Base-by-base conservation (phyloP, 2,329 filamentous ascomycete genomes). In the Calonectria henricotiae region DNA sequence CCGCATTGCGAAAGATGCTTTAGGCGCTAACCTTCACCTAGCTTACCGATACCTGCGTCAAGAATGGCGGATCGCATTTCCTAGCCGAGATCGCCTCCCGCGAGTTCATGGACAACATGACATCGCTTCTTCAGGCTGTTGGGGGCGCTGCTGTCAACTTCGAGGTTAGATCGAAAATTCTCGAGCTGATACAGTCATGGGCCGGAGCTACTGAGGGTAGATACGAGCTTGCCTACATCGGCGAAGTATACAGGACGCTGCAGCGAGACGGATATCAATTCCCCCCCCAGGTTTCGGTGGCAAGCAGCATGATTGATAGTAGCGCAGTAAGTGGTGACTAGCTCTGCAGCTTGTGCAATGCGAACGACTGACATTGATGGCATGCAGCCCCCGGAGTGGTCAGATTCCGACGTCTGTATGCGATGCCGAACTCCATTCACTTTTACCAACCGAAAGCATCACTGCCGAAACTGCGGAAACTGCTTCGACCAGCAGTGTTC, bases 251-350 rank as follows among this genome's bases (percentile, higher is more conserved):
- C 83, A 90, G 87, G 75, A 91, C 87, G 35, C 83, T 99, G 71
- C 94, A 97, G 82, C 88, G 88, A 69, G 96, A 98, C 80, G 94
- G 95, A 25, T 97, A 93, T 81, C 89, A 90, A 67, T 99, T 99
- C 74, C 96, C 96, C 1, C 96, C 96, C 5, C 94, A 92, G 78
- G 90, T 92, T 46, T 91, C 93, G 30, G 93, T 99, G 51, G 89
- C 96, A n/a, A 97, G 94, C 83, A 98, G 93, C 83, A 99, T 99
- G 95, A 90, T 98, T 75, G 96, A 99, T 81, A 98, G 95, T 80
- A 98, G 92, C 79, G 96, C 96, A 71, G 94, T 97, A 89, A 81
- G 93, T 88, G 46, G 37, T n/a, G 64, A 13, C 17, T 35, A 23
- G 25, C 2, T 6, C 8, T n/a, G 9, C 9, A 20, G 12, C 17